These are phyloP conservation scores for Lepiota brunneoincarnata DNA, from an alignment of 768 basidiomycete genomes.

Conservation along the genomic window DNA sequence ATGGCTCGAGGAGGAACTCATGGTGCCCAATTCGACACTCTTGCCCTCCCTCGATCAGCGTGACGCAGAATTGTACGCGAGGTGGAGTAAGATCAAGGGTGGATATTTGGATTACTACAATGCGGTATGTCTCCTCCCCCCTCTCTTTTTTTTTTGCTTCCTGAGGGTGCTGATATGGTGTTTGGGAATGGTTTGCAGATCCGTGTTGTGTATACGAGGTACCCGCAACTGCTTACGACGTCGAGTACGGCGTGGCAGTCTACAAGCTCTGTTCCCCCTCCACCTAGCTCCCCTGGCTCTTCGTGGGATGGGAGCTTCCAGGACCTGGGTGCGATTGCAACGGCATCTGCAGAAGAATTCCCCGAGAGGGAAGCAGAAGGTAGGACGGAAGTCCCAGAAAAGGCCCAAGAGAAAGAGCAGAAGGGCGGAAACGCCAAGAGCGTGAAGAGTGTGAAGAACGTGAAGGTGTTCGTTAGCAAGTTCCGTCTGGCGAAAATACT, in stretches of 20 bases:
- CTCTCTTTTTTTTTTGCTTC: not conserved
- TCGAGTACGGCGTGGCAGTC: conserved; percentile 29
- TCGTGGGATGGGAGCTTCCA: conserved; percentile 9
- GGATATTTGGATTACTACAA: conserved; percentile 27
- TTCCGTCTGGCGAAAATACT: not conserved
- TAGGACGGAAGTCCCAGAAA: not conserved
- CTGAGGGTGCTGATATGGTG: not conserved
- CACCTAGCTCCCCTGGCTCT: conserved; percentile 14
- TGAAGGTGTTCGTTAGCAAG: not conserved
- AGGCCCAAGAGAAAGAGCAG: not conserved
- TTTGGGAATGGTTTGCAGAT: conserved; percentile 19
- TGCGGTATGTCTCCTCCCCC: conserved; percentile 18
- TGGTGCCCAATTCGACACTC: conserved; percentile 14
- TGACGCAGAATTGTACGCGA: conserved; percentile 12
- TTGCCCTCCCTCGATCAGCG: conserved; percentile 7
- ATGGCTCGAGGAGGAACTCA: conserved; percentile 26
- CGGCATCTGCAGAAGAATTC: not conserved
- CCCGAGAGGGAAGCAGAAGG: not conserved
- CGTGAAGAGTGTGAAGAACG: not conserved
- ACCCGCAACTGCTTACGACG: conserved; percentile 22
- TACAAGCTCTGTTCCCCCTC: conserved; percentile 16
- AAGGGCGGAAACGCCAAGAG: not conserved
- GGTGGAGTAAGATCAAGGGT: conserved; percentile 22
- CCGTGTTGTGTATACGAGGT: conserved; percentile 22
- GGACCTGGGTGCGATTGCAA: not conserved